Percentiles rank a stretch among this genome's conserved stretches.
Evolutionary conservation across 176 grass and related monocot genomes (phyloP).

Genomic region (Musa beccarii): DNA sequence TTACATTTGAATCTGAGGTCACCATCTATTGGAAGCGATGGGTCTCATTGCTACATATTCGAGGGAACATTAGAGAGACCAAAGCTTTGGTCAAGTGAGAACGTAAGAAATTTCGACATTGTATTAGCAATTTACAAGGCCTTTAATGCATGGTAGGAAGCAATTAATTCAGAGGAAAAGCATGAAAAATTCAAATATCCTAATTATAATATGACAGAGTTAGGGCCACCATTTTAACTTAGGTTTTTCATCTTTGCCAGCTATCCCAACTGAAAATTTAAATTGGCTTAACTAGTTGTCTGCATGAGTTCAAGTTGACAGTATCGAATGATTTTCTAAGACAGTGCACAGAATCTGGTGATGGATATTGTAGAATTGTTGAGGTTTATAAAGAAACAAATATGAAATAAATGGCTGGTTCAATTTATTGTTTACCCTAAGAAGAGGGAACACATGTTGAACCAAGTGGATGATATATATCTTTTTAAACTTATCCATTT

Average conservation of each 20-base stretch:
- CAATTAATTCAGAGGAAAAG: neutral
- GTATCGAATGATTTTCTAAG: neutral
- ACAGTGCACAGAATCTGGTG: neutral
- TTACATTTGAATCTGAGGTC: constrained; percentile 58
- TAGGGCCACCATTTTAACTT: neutral
- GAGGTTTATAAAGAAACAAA: neutral
- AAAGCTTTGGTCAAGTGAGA: constrained; percentile 94
- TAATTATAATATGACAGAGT: no score
- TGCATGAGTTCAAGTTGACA: neutral
- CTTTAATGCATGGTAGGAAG: no score
- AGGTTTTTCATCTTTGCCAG: neutral
- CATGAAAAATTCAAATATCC: neutral
- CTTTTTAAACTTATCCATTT: neutral
- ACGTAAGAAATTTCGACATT: constrained; percentile 44
- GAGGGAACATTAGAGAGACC: constrained; percentile 78
- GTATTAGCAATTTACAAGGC: neutral
- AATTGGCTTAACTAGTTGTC: neutral
- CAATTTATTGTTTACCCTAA: no score
- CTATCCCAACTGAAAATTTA: neutral
- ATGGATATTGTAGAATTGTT: neutral
- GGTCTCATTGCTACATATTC: constrained; percentile 66
- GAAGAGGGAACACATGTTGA: no score
- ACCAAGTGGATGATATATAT: no score
- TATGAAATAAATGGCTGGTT: no score
- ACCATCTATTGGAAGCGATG: constrained; percentile 28